These are phyloP conservation scores for Chrysosphaeria jannelii DNA, from an alignment of 2,329 filamentous ascomycete genomes.

Conservation along the genomic window DNA sequence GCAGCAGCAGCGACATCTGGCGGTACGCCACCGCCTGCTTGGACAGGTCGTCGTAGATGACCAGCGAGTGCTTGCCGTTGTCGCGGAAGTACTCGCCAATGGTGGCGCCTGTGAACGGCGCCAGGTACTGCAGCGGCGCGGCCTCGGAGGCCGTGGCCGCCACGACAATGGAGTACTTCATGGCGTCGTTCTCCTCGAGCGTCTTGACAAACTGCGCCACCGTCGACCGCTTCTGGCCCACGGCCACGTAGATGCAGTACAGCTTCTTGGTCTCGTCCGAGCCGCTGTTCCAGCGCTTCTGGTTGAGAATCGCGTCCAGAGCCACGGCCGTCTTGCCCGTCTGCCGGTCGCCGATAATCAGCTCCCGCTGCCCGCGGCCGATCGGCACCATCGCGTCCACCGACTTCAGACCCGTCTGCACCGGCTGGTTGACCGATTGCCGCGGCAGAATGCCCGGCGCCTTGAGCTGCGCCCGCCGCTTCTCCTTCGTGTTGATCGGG, in stretches of 20 bases:
- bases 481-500: constrained; percentile 73
- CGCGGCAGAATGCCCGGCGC: constrained; percentile 94
- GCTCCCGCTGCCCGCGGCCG: constrained; percentile 98
- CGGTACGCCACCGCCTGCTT: constrained; percentile 97
- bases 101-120: constrained; percentile 45
- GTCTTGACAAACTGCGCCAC: constrained; percentile 99
- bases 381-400: constrained; percentile 99
- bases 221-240: constrained; percentile 98
- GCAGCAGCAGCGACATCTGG: constrained; percentile 95
- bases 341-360: constrained; percentile 99
- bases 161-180: constrained; percentile 90
- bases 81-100: constrained; percentile 43
- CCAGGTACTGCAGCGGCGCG: constrained; percentile 76
- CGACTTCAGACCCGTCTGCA: constrained; percentile 98
- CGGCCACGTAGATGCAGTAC: constrained; percentile 96
- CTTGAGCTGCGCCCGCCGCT: constrained; percentile 93
- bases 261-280: constrained; percentile 92
- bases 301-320: constrained; percentile 95
- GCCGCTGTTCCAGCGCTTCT: constrained; percentile 85
- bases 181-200: constrained; percentile 96
- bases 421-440: constrained; percentile 88
- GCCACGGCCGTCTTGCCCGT: constrained; percentile 98
- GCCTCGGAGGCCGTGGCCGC: constrained; percentile 95
- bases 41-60: constrained; percentile 84
- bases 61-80: constrained; percentile 59